A percentile compares a stretch with the other conserved stretches of the same genome.
Conservation (phyloP, 1,284 basidiomycete species). For the Trichosporon coremiiforme region DNA sequence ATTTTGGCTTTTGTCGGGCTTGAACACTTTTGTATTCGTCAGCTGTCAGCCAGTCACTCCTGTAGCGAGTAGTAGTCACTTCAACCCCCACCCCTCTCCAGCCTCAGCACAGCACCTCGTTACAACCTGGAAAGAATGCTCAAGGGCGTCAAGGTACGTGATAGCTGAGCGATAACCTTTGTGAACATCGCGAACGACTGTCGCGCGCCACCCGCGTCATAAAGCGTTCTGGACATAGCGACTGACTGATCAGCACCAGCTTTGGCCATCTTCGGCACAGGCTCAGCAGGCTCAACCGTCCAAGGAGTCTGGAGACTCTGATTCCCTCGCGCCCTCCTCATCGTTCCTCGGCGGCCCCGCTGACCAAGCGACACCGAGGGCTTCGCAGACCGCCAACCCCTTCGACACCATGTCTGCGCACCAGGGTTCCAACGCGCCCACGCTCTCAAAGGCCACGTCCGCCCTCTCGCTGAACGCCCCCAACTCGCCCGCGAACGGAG, state of each 20-base stretch:
- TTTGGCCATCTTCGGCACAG: slow-evolving; percentile 48
- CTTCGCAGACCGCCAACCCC: slow-evolving; percentile 65
- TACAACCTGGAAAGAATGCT: slow-evolving; percentile 42
- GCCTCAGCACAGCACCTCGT: no score
- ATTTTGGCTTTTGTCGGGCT: not conserved
- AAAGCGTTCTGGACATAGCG: not conserved
- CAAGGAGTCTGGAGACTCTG: slow-evolving; percentile 32
- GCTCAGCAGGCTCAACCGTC: slow-evolving; percentile 24
- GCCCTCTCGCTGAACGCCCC: slow-evolving; percentile 47
- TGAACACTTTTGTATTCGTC: slow-evolving; percentile 9
- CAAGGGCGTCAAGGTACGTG: slow-evolving; percentile 53
- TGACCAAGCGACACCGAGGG: slow-evolving; percentile 73
- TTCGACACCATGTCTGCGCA: slow-evolving; percentile 61
- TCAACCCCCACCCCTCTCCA: no score
- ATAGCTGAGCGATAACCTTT: not conserved
- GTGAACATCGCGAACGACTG: not conserved
- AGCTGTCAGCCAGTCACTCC: not conserved
- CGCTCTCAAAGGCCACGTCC: slow-evolving; percentile 53
- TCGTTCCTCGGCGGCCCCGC: slow-evolving; percentile 57
- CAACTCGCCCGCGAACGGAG: slow-evolving; percentile 37
- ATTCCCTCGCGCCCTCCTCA: slow-evolving; percentile 44
- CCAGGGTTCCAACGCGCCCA: slow-evolving; percentile 33
- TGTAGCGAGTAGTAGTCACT: slow-evolving; percentile 2
- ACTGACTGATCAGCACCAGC: slow-evolving; percentile 39
- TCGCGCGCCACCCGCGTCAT: slow-evolving; percentile 24